These are phyloP conservation scores for Cyberlindnera xylosilytica DNA, from an alignment of 805 yeast species.

Conservation along the genomic window DNA sequence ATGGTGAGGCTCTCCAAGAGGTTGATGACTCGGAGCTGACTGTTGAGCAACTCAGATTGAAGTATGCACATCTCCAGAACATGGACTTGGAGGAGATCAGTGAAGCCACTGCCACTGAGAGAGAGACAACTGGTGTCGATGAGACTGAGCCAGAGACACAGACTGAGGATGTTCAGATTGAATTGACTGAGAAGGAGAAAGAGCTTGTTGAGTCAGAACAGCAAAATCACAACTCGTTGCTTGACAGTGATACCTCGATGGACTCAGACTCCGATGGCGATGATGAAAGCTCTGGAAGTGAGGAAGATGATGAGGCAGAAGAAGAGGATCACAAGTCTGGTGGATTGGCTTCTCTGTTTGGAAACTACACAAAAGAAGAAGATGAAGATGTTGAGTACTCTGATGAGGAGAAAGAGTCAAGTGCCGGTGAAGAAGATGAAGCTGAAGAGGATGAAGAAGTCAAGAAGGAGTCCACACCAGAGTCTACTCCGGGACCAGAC, in stretches of 20 bases:
- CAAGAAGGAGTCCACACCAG: conserved; percentile 29
- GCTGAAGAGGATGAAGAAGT: conserved; percentile 9
- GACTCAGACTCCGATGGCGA: conserved; percentile 28
- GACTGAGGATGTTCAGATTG: conserved; percentile 19
- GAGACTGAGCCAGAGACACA: conserved; percentile 24
- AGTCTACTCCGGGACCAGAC: conserved; percentile 35
- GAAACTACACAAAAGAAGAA: conserved; percentile 24
- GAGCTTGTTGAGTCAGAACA: conserved; percentile 29
- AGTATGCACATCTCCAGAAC: conserved; percentile 26
- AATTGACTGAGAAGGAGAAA: conserved; percentile 21
- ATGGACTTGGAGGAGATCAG: conserved; percentile 28
- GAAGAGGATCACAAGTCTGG: conserved; percentile 16
- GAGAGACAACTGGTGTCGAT: conserved; percentile 17
- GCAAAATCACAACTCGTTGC: conserved; percentile 17
- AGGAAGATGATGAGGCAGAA: conserved; percentile 22
- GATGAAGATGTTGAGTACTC: conserved; percentile 36
- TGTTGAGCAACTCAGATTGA: conserved; percentile 27
- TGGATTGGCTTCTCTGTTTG: conserved; percentile 36
- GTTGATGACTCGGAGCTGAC: conserved; percentile 28
- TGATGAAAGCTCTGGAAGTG: no score
- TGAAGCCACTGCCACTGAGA: conserved; percentile 23
- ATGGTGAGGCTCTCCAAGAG: conserved; percentile 13
- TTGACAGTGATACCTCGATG: conserved; percentile 32
- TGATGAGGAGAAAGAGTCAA: conserved; percentile 23
- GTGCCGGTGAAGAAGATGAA: conserved; percentile 15